A percentile compares a stretch with the other conserved stretches of the same genome.
phyloP scores from a whole-genome alignment of 2,329 filamentous ascomycete species.

The Alternaria viburni region DNA sequence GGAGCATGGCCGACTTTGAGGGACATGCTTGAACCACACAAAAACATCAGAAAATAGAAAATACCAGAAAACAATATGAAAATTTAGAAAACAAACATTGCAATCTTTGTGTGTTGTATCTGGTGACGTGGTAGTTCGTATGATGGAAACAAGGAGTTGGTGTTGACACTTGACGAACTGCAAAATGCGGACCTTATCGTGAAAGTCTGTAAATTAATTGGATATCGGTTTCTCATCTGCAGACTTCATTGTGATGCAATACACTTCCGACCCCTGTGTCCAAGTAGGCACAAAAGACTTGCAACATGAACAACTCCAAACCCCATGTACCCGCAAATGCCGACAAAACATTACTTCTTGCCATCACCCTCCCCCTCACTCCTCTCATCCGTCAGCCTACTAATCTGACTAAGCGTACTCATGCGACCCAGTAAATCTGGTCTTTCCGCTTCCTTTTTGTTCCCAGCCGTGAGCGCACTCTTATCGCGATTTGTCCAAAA shows the following conservation, averaged over 20 bases:
- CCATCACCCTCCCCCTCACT: slow-evolving; percentile 14
- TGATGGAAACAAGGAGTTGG: neutral
- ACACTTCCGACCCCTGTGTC: neutral
- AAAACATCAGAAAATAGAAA: neutral
- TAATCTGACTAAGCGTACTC: slow-evolving; percentile 63
- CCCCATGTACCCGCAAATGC: neutral
- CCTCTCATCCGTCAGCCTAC: slow-evolving; percentile 56
- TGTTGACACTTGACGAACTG: neutral
- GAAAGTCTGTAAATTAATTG: neutral
- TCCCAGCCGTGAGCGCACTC: neutral
- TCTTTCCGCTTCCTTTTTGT: slow-evolving; percentile 25
- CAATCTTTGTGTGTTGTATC: neutral
- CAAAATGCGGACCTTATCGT: neutral
- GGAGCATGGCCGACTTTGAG: neutral
- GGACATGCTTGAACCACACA: neutral
- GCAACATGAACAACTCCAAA: neutral
- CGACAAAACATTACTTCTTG: neutral
- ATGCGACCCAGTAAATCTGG: slow-evolving; percentile 44
- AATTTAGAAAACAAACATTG: neutral
- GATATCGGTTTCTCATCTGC: neutral
- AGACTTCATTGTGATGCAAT: neutral
- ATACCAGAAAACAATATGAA: neutral
- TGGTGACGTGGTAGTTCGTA: neutral
- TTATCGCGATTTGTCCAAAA: slow-evolving; percentile 56
- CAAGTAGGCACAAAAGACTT: neutral